Evolutionary conservation across 805 yeast genomes (phyloP), one percentile per base, ranked within the genome.

Genomic region (Pichia nakasei): DNA sequence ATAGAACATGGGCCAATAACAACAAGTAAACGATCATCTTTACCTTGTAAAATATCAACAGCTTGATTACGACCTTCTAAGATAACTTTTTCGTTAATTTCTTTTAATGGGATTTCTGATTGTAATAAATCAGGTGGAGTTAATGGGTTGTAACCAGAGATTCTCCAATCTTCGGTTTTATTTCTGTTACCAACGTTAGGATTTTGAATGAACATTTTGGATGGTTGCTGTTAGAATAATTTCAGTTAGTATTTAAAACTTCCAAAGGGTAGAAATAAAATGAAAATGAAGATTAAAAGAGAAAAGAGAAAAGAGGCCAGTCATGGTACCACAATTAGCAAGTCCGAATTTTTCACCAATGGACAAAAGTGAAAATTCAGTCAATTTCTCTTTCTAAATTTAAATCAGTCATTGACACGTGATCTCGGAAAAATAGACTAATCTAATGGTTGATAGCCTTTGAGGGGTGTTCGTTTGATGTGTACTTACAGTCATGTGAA

Each of bases 1-100:
- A 93, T 80, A 8, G 97, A 91, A 66, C 98, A 93, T 42, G 98
- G 98, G 1, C 98, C 98, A 49, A 93, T 85, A 29, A 93, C 87
- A 26, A 93, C 81, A 37, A 93, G 72, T 52, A 91, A 66, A 52
- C 97, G 74, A 66, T 91, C 98, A 58, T 87, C 96, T 48, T 74
- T 70, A 43, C 95, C 96, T 46, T 80, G 71, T 42, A 91, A 66
- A 51, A 91, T 79, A 38, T 79, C 75, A 42, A 79, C 73, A 4
- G 94, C 80, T 21, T 75, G 81, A 49, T 82, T 75, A 67, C 97
- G 78, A 39, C 93, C 96, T 39, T 73, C 66, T 36, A 85, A 61
- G 47, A 91, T 86, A 43, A 71, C 81, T 44, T 75, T 67, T 52
- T 76, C 75, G 43, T 83, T 76, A 39, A 66, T 64, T 42, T 70